Percentiles rank a stretch among this genome's conserved stretches.
Evolutionary conservation across 2,329 filamentous ascomycete species (phyloP).

Genomic region (Aspergillus arachidicola): DNA sequence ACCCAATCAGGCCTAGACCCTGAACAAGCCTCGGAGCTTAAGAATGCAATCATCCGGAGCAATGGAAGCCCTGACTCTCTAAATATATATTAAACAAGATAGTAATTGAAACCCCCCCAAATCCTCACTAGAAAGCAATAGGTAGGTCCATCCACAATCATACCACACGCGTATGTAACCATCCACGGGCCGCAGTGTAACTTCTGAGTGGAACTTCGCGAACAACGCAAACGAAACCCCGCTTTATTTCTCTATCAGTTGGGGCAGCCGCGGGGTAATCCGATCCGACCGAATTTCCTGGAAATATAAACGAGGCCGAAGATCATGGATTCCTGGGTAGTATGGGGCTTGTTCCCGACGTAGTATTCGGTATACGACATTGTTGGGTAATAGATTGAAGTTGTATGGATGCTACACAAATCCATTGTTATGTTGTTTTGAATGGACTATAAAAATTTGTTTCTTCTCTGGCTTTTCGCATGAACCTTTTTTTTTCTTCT

Average conservation of each 20-base stretch:
- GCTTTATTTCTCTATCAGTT: conserved; percentile 7
- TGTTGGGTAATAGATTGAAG: conserved; percentile 11
- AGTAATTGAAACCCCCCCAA: not conserved
- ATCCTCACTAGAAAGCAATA: not conserved
- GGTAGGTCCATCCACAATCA: not conserved
- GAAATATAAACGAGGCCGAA: not conserved
- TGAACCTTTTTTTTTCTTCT: too few relatives aligned
- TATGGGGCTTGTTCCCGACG: conserved; percentile 10
- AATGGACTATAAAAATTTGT: not conserved
- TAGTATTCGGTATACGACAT: conserved; percentile 15
- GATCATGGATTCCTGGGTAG: not conserved
- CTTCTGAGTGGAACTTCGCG: not conserved
- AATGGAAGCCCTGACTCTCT: not conserved
- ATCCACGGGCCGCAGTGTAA: not conserved
- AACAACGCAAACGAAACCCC: conserved; percentile 1
- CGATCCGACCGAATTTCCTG: not conserved
- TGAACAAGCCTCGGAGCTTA: not conserved
- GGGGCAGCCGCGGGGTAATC: conserved; percentile 9
- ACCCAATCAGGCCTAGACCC: not conserved
- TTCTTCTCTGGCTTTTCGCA: not conserved
- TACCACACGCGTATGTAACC: conserved; percentile 11
- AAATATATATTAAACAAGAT: too few relatives aligned
- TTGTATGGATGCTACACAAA: not conserved
- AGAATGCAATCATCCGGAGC: not conserved
- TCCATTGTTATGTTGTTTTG: not conserved